Evolutionary conservation across 2,329 filamentous ascomycete genomes (phyloP).

Genomic region (Macroventuria anomochaeta): DNA sequence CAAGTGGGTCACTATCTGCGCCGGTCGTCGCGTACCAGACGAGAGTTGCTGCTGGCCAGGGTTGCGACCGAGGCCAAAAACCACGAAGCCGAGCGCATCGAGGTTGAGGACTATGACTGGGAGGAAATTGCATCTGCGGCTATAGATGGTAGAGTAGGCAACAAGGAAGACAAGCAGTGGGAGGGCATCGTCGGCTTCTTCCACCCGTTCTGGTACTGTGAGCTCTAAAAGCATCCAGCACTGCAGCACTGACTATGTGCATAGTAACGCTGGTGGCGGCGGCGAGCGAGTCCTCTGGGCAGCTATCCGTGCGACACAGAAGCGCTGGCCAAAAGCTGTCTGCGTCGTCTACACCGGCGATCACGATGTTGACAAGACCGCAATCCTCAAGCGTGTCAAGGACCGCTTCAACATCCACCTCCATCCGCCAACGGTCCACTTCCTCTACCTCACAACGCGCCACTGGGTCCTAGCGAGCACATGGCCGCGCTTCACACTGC

Average conservation of each 20-base stretch:
- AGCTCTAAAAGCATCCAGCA: too few relatives aligned
- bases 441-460: slow-evolving; percentile 89
- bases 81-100: slow-evolving; percentile 27
- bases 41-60: slow-evolving; percentile 43
- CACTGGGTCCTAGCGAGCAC: slow-evolving; percentile 84
- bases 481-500: slow-evolving; percentile 89
- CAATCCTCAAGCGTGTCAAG: slow-evolving; percentile 79
- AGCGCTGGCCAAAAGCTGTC: slow-evolving; percentile 84
- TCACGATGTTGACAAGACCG: slow-evolving; percentile 81
- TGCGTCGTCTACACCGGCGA: slow-evolving; percentile 96
- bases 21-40: slow-evolving; percentile 40
- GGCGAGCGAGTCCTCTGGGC: slow-evolving; percentile 97
- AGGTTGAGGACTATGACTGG: slow-evolving; percentile 68
- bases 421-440: slow-evolving; percentile 79
- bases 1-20: slow-evolving; percentile 41
- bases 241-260: slow-evolving; percentile 24
- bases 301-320: slow-evolving; percentile 88
- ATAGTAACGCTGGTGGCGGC: slow-evolving; percentile 90
- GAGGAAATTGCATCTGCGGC: slow-evolving; percentile 35
- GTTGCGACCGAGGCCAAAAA: slow-evolving; percentile 40
- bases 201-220: slow-evolving; percentile 91
- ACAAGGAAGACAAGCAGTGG: slow-evolving; percentile 68
- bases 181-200: slow-evolving; percentile 92
- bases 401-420: slow-evolving; percentile 90
- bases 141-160: not conserved